phyloP scores from a whole-genome alignment of 2,329 filamentous ascomycete species.

The Eutypella sp. region DNA sequence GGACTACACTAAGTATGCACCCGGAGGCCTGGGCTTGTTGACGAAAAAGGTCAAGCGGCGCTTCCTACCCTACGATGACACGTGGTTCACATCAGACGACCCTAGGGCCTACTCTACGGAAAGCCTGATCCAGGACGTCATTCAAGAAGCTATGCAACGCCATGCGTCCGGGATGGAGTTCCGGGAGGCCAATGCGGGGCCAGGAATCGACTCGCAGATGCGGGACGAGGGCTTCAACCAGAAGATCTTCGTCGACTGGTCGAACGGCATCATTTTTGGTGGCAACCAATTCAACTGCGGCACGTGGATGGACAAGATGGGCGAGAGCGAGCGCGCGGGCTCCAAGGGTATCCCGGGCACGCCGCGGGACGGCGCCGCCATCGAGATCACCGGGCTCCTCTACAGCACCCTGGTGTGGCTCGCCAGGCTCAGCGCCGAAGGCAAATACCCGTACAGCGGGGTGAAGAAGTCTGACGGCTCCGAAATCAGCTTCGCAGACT shows the following conservation, averaged over 20 bases:
- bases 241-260: slow-evolving; percentile 86
- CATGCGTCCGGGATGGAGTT: slow-evolving; percentile 90
- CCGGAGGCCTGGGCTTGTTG: slow-evolving; percentile 68
- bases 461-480: slow-evolving; percentile 62
- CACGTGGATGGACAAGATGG: slow-evolving; percentile 99
- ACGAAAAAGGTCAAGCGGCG: slow-evolving; percentile 74
- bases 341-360: slow-evolving; percentile 93
- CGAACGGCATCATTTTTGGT: slow-evolving; percentile 84
- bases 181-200: slow-evolving; percentile 89
- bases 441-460: slow-evolving; percentile 66
- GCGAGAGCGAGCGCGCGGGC: slow-evolving; percentile 85
- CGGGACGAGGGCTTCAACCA: slow-evolving; percentile 87
- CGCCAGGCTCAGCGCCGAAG: slow-evolving; percentile 57
- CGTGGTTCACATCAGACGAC: slow-evolving; percentile 83
- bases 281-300: slow-evolving; percentile 94
- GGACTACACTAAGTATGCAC: slow-evolving; percentile 80
- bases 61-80: slow-evolving; percentile 93
- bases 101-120: slow-evolving; percentile 77
- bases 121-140: slow-evolving; percentile 80
- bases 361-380: slow-evolving; percentile 89
- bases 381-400: slow-evolving; percentile 90
- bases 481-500: slow-evolving; percentile 65
- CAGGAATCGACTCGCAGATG: slow-evolving; percentile 89
- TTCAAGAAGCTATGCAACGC: slow-evolving; percentile 88
- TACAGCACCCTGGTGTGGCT: slow-evolving; percentile 90